These are phyloP conservation scores for Lizonia empirigonia DNA, from an alignment of 2,329 filamentous ascomycete genomes.

Conservation along the genomic window DNA sequence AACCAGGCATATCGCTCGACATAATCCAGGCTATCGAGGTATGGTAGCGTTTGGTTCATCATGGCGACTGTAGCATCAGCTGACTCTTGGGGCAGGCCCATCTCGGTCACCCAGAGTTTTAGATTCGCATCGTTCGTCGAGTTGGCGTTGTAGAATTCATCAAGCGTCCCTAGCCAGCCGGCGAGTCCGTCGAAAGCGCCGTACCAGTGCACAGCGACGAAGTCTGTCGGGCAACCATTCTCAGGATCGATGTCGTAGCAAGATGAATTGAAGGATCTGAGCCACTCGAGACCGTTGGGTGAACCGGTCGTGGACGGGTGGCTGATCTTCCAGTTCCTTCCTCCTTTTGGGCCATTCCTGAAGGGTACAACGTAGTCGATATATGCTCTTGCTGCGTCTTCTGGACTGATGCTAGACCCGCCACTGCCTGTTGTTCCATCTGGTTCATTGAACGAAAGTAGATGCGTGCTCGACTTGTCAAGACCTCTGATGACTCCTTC, in stretches of 20 bases:
- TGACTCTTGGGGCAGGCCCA: constrained; percentile 64
- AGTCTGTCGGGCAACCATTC: constrained; percentile 56
- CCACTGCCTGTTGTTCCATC: constrained; percentile 64
- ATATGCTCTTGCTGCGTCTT: constrained; percentile 71
- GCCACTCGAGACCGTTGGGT: constrained; percentile 67
- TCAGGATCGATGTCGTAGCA: constrained; percentile 51
- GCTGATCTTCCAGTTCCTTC: constrained; percentile 65
- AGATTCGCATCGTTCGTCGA: constrained; percentile 50
- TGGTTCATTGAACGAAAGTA: constrained; percentile 81
- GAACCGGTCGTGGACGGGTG: constrained; percentile 73
- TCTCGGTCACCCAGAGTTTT: constrained; percentile 78
- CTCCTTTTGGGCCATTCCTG: constrained; percentile 54
- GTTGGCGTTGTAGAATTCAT: constrained; percentile 57
- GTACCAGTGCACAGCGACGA: constrained; percentile 61
- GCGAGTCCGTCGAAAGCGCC: constrained; percentile 72
- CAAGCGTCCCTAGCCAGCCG: constrained; percentile 67
- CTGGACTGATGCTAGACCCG: constrained; percentile 67
- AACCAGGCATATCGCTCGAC: constrained; percentile 48
- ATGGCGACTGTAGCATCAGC: constrained; percentile 66
- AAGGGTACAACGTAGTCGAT: constrained; percentile 74
- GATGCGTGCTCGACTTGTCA: constrained; percentile 66
- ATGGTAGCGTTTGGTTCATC: constrained; percentile 71
- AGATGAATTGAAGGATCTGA: constrained; percentile 68
- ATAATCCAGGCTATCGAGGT: constrained; percentile 66
- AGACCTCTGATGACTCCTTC: constrained; percentile 65